Conservation (phyloP, 2,329 filamentous ascomycete species). For the Phyllosticta citribraziliensis region DNA sequence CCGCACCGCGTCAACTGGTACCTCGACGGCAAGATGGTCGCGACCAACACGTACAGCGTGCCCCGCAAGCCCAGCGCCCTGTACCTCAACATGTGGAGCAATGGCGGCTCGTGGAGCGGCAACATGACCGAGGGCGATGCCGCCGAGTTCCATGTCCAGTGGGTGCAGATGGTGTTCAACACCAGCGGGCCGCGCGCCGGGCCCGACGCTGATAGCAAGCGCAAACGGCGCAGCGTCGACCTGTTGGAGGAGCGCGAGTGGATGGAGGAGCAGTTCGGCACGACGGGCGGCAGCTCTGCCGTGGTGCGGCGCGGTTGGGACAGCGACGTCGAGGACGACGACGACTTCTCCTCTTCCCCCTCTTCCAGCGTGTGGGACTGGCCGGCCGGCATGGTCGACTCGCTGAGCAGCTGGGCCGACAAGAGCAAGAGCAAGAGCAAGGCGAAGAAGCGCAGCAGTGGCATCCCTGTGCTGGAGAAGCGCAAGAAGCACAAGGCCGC, state of each 20-base stretch:
- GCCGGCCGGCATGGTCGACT: neutral
- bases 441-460: no score
- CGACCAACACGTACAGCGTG: slow-evolving; percentile 46
- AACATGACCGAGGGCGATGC: slow-evolving; percentile 44
- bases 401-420: neutral
- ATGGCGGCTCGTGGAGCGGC: slow-evolving; percentile 51
- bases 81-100: slow-evolving; percentile 52
- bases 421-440: neutral
- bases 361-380: no score
- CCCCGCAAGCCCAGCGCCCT: slow-evolving; percentile 44
- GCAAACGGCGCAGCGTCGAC: neutral
- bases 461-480: slow-evolving; percentile 10
- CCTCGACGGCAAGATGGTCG: slow-evolving; percentile 41
- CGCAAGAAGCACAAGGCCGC: slow-evolving; percentile 12
- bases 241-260: neutral
- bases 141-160: slow-evolving; percentile 51
- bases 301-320: neutral
- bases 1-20: slow-evolving; percentile 46
- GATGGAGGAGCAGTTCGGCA: neutral
- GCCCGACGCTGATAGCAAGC: slow-evolving; percentile 16
- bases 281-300: neutral
- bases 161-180: slow-evolving; percentile 51
- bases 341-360: neutral
- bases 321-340: neutral
- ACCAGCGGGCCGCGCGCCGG: slow-evolving; percentile 26